Percentiles rank a stretch among this genome's conserved stretches.
These are phyloP conservation scores for Cucumis sativus DNA, from an alignment of 306 rosid genomes.

Conservation along the genomic window Cucumber_9930_V3 NC_026655.2:502001-502500, in stretches of 20 bases:
- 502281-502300: neutral
- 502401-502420: neutral
- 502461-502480: conserved; percentile 99
- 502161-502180: too few relatives aligned
- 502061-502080: neutral
- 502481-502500: conserved; percentile 86
- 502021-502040: neutral
- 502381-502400: neutral
- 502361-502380: neutral
- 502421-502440: neutral
- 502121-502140: neutral
- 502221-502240: neutral
- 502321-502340: neutral
- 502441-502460: conserved; percentile 9
- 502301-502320: neutral
- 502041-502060: neutral
- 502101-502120: neutral
- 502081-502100: neutral
- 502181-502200: too few relatives aligned
- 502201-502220: neutral
- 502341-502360: neutral
- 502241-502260: neutral
- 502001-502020: neutral
- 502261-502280: neutral
- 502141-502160: neutral